Evolutionary conservation across 2,329 filamentous ascomycete species (phyloP).

Genomic region (Verticillium dahliae): DNA sequence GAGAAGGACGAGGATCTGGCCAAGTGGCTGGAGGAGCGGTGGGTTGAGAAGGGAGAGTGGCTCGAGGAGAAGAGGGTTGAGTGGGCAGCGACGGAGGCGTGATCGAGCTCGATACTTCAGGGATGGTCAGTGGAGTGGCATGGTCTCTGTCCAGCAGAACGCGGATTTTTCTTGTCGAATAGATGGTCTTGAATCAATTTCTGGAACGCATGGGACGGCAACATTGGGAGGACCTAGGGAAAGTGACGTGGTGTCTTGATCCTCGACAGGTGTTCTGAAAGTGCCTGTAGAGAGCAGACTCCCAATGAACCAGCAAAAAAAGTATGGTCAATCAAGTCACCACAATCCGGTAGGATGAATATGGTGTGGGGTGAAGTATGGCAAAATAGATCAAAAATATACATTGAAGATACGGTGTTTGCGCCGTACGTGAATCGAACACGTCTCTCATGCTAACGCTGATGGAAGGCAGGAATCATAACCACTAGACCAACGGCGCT

Average conservation of each 20-base stretch:
- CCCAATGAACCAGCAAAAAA: too few species aligned
- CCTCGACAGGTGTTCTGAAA: too few species aligned
- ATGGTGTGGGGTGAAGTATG: not conserved
- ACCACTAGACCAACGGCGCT: constrained; percentile 1
- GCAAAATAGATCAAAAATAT: not conserved
- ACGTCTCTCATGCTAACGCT: not conserved
- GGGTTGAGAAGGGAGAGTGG: constrained; percentile 47
- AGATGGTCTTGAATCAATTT: too few species aligned
- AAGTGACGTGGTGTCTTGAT: too few species aligned
- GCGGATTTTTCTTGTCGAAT: too few species aligned
- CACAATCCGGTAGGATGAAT: too few species aligned
- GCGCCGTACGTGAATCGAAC: constrained; percentile 1
- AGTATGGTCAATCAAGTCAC: too few species aligned
- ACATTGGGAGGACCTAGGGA: too few species aligned
- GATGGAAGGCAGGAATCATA: constrained; percentile 1
- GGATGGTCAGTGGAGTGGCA: too few species aligned
- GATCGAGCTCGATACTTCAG: not conserved
- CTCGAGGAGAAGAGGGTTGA: constrained; percentile 36
- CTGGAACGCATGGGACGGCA: too few species aligned
- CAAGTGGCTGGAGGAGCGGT: constrained; percentile 45
- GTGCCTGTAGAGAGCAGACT: too few species aligned
- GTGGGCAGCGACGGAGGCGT: constrained; percentile 21
- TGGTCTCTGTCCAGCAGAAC: too few species aligned
- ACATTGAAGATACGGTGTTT: not conserved
- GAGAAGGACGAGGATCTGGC: constrained; percentile 39